phyloP scores from a whole-genome alignment of 768 basidiomycete species.

The Gyrodon lividus region DNA sequence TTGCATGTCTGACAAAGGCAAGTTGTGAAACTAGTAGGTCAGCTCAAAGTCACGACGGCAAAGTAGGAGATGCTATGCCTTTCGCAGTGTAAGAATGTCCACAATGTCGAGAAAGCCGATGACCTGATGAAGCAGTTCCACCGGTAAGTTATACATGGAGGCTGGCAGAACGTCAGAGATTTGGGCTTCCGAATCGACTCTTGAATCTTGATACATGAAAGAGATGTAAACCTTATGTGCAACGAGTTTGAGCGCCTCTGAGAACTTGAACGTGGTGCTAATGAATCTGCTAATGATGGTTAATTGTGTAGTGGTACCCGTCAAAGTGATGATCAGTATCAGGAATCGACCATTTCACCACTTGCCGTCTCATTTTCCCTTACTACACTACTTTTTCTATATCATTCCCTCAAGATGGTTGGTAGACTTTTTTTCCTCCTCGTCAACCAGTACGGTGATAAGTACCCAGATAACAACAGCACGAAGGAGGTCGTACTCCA shows the following conservation, averaged over 20 bases:
- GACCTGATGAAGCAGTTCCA: conserved; percentile 18
- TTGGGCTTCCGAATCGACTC: not conserved
- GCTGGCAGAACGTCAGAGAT: not conserved
- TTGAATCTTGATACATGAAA: not conserved
- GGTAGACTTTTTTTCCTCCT: no score
- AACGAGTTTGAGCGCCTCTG: no score
- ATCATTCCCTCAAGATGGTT: no score
- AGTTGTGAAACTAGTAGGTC: not conserved
- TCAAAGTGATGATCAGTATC: no score
- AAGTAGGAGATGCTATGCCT: conserved; percentile 4
- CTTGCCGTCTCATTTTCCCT: not conserved
- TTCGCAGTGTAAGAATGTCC: conserved; percentile 19
- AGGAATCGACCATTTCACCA: no score
- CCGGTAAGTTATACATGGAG: conserved; percentile 11
- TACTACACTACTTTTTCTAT: no score
- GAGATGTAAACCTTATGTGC: no score
- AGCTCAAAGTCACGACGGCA: not conserved
- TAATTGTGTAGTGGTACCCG: no score
- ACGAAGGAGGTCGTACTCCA: conserved; percentile 15
- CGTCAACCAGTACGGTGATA: conserved; percentile 1
- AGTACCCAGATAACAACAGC: conserved; percentile 7
- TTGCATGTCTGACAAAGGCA: conserved; percentile 24
- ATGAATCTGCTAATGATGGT: no score
- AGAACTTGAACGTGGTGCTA: no score
- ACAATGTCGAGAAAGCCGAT: conserved; percentile 11